Evolutionary conservation across 441 rosid genomes (phyloP).

Genomic region (Mallotus repandus): DNA sequence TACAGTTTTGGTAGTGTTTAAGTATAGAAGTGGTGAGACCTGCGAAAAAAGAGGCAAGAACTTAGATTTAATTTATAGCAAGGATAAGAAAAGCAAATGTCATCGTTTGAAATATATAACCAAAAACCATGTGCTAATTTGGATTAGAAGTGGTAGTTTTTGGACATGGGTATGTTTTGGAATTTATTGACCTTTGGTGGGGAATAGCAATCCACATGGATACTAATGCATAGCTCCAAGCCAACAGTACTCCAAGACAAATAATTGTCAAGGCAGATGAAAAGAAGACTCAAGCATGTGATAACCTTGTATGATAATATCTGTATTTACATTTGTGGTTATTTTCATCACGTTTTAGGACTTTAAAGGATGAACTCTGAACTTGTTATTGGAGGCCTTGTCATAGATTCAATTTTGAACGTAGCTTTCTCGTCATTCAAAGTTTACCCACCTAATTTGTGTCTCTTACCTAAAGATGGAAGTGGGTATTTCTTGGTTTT

Average conservation of each 20-base stretch:
- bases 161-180: background rate
- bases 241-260: too few relatives aligned
- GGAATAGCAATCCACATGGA: background rate
- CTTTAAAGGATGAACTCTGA: too few relatives aligned
- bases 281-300: background rate
- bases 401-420: too few relatives aligned
- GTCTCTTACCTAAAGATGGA: too few relatives aligned
- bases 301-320: too few relatives aligned
- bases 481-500: too few relatives aligned
- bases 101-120: background rate
- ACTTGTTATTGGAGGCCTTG: too few relatives aligned
- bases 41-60: background rate
- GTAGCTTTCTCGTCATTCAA: too few relatives aligned
- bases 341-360: too few relatives aligned
- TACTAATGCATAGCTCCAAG: background rate
- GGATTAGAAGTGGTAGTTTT: background rate
- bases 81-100: background rate
- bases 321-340: too few relatives aligned
- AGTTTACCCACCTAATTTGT: too few relatives aligned
- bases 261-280: background rate
- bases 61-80: background rate
- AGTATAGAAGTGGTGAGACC: background rate
- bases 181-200: background rate
- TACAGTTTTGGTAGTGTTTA: background rate
- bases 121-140: constrained; percentile 1